Base-by-base conservation (phyloP, 805 yeast species). In the Komagataella phaffii region DNA sequence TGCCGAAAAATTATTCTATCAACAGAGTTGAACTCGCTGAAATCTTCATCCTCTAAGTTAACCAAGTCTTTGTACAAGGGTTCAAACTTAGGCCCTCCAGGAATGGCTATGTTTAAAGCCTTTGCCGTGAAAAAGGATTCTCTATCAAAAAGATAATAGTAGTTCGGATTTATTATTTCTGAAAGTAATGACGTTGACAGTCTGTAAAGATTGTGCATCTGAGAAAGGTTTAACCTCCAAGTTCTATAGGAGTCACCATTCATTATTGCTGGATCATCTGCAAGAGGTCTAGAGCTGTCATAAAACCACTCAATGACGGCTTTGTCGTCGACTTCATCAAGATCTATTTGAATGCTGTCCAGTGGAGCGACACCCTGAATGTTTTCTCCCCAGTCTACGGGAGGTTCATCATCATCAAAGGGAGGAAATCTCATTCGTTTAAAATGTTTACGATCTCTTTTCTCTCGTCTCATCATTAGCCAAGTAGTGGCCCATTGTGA, bases 401-500 rank as follows among this genome's bases (percentile, higher is more conserved):
- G 95, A 0, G 96, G 96, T 64, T 91, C 98, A 64, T 93, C 99
- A 62, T 93, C 99, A 65, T 93, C 99, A 67, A 91, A 89, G 0
- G 95, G 90, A 1, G 99, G 99, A 58, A 93, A 86, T 52, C 88
- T 76, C 87, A 93, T 83, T 57, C 99, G 77, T 60, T 88, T 85
- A 67, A 93, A 91, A 62, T 87, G 95, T 40, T 80, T 72, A 58
- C 98, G 75, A 62, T 90, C 98, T 53, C 95, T 77, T 64, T 93
- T 93, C 62, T 93, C 98, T 49, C 91, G 74, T 59, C 97, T 78
- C 99, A 93, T 93, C 68, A 82, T 81, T 12, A 79, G 69, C 98
- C 98, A 93, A 71, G 80, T 76, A 1, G 95, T 75, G 1, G 96
- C 90, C 99, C 99, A 93, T 64, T 90, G 97, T 0, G 99, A 96